Evolutionary conservation across 305 asterid species (phyloP).

Genomic region (Solanum hybrid): DNA sequence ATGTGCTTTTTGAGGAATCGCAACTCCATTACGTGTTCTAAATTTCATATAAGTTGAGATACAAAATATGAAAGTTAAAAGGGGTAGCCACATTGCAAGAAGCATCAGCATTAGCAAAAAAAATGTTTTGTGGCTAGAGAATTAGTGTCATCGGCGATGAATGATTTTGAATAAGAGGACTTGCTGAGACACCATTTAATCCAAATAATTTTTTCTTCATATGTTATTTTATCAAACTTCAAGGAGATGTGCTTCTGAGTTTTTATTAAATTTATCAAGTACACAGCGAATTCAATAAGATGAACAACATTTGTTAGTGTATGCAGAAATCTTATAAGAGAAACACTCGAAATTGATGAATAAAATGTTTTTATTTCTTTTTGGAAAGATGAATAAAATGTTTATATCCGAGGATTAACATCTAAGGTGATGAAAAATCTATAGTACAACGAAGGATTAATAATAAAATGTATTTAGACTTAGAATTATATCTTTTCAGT

Average conservation of each 20-base stretch:
- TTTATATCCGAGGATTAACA: too few relatives aligned
- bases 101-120: not conserved
- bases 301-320: not conserved
- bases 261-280: too few relatives aligned
- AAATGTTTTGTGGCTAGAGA: not conserved
- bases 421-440: not conserved
- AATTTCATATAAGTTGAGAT: not conserved
- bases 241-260: not conserved
- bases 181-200: not conserved
- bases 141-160: not conserved
- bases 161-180: not conserved
- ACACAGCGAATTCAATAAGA: too few relatives aligned
- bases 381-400: not conserved
- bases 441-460: not conserved
- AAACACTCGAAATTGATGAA: not conserved
- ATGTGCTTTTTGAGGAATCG: not conserved
- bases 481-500: not conserved
- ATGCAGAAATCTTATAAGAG: too few relatives aligned
- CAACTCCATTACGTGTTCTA: not conserved
- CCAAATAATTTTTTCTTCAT: not conserved
- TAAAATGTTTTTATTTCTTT: not conserved
- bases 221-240: not conserved
- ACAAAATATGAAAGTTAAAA: not conserved
- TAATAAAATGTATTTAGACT: not conserved
- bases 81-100: not conserved